Conservation (phyloP, 371 early-diverging fungal species). For the Dipsacomyces acuminosporus region DNA sequence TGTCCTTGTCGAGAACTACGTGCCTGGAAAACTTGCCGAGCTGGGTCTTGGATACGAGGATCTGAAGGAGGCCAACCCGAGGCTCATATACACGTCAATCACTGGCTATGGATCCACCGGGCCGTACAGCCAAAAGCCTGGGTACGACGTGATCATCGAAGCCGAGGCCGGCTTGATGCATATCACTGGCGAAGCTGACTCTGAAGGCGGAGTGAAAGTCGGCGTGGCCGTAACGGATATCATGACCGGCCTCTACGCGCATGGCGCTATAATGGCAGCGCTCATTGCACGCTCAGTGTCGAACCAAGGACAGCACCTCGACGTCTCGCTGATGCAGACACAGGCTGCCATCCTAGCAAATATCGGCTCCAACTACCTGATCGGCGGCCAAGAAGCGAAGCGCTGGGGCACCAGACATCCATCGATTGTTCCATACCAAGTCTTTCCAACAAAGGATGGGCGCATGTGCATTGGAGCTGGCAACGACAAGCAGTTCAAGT, state of each 20-base stretch:
- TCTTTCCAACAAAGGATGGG: conserved; percentile 66
- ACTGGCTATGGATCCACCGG: conserved; percentile 82
- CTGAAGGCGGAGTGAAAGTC: conserved; percentile 77
- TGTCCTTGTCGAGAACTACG: conserved; percentile 80
- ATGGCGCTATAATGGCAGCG: conserved; percentile 79
- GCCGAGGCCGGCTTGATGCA: conserved; percentile 89
- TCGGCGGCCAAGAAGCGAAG: conserved; percentile 67
- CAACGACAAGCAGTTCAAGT: conserved; percentile 73
- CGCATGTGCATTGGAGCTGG: conserved; percentile 81
- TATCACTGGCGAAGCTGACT: conserved; percentile 88
- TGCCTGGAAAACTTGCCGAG: conserved; percentile 74
- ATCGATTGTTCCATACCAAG: conserved; percentile 86
- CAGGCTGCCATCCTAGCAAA: conserved; percentile 85
- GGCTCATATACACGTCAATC: conserved; percentile 78
- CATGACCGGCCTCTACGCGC: conserved; percentile 75
- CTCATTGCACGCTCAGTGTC: conserved; percentile 60
- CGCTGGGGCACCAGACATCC: conserved; percentile 81
- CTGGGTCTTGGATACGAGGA: conserved; percentile 73
- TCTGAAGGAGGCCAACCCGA: conserved; percentile 61
- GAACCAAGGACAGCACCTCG: conserved; percentile 70
- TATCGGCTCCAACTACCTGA: conserved; percentile 74
- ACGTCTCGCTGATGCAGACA: conserved; percentile 71
- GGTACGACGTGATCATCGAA: conserved; percentile 89
- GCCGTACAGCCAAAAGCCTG: conserved; percentile 69
- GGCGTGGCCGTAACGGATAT: conserved; percentile 87